phyloP scores from a whole-genome alignment of 164 flowering plant genomes.

The Vitis rotundifolia region DNA sequence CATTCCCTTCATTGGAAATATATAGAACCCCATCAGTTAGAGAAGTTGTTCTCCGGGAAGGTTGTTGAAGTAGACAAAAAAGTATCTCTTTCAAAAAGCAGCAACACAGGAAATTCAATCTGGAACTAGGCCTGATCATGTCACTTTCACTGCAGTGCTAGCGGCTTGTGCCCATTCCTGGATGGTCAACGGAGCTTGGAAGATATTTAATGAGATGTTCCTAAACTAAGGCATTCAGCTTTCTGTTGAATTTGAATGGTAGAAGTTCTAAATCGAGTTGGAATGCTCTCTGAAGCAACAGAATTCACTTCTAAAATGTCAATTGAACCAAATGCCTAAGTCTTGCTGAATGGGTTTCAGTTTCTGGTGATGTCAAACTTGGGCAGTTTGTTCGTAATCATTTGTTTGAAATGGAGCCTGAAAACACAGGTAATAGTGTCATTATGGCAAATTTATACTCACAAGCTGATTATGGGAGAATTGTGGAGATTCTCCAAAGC shows the following conservation, averaged over 20 bases:
- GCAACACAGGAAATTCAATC: neutral
- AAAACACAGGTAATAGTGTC: conserved; percentile 65
- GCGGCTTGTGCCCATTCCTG: conserved; percentile 91
- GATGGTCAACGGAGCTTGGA: conserved; percentile 53
- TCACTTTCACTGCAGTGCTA: conserved; percentile 73
- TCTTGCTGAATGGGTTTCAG: conserved; percentile 76
- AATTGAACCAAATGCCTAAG: conserved; percentile 67
- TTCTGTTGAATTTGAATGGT: conserved; percentile 75
- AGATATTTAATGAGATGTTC: conserved; percentile 50
- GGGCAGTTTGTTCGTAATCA: conserved; percentile 58
- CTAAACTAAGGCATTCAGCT: conserved; percentile 53
- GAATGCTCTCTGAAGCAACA: conserved; percentile 63
- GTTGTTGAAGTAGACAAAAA: too few relatives aligned
- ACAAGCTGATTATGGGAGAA: conserved; percentile 34
- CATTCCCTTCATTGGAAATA: conserved; percentile 25
- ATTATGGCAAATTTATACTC: conserved; percentile 78
- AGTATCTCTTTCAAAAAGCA: too few relatives aligned
- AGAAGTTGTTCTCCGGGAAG: conserved; percentile 11
- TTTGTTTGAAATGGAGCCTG: conserved; percentile 74
- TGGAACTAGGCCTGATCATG: conserved; percentile 66
- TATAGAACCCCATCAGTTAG: conserved; percentile 24
- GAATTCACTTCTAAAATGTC: conserved; percentile 64
- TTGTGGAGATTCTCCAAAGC: conserved; percentile 32
- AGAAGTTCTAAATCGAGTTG: conserved; percentile 66
- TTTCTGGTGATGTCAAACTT: conserved; percentile 59